Conservation (phyloP, 352 stramenopile genomes). For the Phytophthora foliorum region DNA sequence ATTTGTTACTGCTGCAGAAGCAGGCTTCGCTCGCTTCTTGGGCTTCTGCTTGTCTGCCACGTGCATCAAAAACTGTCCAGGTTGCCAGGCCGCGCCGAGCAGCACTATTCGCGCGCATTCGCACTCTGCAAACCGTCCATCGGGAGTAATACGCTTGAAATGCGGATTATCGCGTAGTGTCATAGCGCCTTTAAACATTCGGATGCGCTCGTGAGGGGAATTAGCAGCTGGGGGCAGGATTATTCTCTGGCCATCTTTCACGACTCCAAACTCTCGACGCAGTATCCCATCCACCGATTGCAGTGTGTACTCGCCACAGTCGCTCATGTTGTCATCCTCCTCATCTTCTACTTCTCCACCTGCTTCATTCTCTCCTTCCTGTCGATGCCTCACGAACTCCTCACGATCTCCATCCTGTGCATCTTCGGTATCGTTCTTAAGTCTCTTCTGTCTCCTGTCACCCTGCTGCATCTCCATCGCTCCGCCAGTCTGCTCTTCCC, state of each 20-base stretch:
- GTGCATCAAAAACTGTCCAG: slow-evolving; percentile 71
- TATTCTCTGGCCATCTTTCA: slow-evolving; percentile 23
- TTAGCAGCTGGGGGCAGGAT: slow-evolving; percentile 17
- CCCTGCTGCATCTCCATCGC: neutral
- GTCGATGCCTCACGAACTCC: neutral
- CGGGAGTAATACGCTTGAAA: slow-evolving; percentile 69
- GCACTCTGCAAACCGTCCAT: slow-evolving; percentile 76
- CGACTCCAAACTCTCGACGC: slow-evolving; percentile 36
- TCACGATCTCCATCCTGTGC: neutral
- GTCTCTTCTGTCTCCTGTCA: slow-evolving; percentile 1
- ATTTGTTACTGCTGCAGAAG: slow-evolving; percentile 5
- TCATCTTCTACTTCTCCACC: slow-evolving; percentile 2
- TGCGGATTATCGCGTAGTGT: slow-evolving; percentile 50
- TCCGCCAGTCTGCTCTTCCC: neutral
- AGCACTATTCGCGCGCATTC: slow-evolving; percentile 72
- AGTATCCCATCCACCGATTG: slow-evolving; percentile 44
- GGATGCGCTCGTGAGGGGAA: slow-evolving; percentile 12
- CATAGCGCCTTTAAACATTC: slow-evolving; percentile 45
- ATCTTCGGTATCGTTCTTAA: neutral
- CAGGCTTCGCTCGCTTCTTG: slow-evolving; percentile 37
- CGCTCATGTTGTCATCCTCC: slow-evolving; percentile 1
- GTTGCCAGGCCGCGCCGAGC: slow-evolving; percentile 58
- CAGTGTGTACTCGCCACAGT: slow-evolving; percentile 35
- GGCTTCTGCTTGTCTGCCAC: slow-evolving; percentile 61
- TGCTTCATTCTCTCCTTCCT: neutral